Evolutionary conservation across 2,329 filamentous ascomycete species (phyloP).

Genomic region (Aureobasidium sp.): DNA sequence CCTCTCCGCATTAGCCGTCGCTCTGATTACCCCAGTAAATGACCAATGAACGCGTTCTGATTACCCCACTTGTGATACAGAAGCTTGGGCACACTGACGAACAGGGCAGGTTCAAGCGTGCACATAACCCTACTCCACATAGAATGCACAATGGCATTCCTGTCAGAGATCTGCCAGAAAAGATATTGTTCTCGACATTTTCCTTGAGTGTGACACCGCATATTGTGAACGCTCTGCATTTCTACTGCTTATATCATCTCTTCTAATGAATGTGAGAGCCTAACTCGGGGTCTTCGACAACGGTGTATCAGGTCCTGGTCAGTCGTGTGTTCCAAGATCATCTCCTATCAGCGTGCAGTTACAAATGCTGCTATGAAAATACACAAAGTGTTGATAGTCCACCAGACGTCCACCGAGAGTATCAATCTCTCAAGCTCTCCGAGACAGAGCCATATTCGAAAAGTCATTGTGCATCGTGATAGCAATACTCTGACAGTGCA

Average conservation of each 20-base stretch:
- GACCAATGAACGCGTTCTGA: conserved; percentile 8
- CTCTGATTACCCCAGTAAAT: not conserved
- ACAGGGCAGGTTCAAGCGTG: conserved; percentile 6
- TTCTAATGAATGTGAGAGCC: no score
- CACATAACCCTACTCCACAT: no score
- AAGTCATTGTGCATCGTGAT: not conserved
- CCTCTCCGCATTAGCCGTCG: not conserved
- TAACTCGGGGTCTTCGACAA: no score
- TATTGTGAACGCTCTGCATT: no score
- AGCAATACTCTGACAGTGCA: not conserved
- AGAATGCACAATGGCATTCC: no score
- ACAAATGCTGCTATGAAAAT: not conserved
- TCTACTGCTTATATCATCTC: no score
- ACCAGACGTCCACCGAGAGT: not conserved
- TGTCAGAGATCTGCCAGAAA: no score
- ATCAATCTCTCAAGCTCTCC: not conserved
- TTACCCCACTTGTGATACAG: not conserved
- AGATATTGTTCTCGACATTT: no score
- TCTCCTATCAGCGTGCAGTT: not conserved
- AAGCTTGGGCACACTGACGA: not conserved
- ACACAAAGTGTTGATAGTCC: not conserved
- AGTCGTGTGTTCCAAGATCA: not conserved
- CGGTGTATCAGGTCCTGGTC: not conserved
- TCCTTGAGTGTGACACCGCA: no score
- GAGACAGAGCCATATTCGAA: no score